Base-by-base conservation (phyloP, 1,284 basidiomycete species). In the Cryptococcus maquisensis region DNA sequence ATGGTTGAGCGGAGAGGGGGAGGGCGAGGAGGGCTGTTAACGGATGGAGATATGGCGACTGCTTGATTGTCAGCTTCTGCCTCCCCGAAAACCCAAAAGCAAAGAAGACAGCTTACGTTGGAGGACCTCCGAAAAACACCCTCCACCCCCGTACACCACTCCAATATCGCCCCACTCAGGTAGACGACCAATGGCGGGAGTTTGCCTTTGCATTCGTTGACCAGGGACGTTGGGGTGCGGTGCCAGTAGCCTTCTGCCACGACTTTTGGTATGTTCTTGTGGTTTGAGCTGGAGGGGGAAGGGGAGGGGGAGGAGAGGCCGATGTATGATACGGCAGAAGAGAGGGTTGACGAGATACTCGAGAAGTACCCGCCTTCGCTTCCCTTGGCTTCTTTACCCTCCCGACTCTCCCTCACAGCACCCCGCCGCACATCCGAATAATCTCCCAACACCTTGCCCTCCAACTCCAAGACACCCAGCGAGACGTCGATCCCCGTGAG, bases 101-200 rank as follows among this genome's bases (percentile, higher is more conserved):
- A n/a, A 32, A 16, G 20, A n/a, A 23, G 40, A 46, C 1, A n/a
- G 61, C 68, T 58, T 55, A 69, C 71, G 42, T 62, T 64, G 2
- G 67, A 57, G 2, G 61, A 52, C 13, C 66, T 55, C 38, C 72
- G 61, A 54, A 73, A 74, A 32, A 72, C 62, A 36, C 72, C 72
- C 52, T 73, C 70, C 0, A 62, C 64, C 1, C 5, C 23, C 1
- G 57, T 52, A 47, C 69, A 70, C 40, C 66, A 52, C 5, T n/a
- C 26, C 24, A 68, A 35, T 20, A 74, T 73, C 4, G 59, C 61
- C 3, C 49, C 48, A n/a, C 61, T 41, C 15, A 74, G 47, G 2
- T 62, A 53, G 0, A 47, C 43, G 4, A 73, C 35, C 32, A 65
- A 39, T 5, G 47, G 51, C 4, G 67, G 68, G 9, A 69, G 37